Conservation (phyloP, 1,284 basidiomycete species). For the Tilletia caries region DNA sequence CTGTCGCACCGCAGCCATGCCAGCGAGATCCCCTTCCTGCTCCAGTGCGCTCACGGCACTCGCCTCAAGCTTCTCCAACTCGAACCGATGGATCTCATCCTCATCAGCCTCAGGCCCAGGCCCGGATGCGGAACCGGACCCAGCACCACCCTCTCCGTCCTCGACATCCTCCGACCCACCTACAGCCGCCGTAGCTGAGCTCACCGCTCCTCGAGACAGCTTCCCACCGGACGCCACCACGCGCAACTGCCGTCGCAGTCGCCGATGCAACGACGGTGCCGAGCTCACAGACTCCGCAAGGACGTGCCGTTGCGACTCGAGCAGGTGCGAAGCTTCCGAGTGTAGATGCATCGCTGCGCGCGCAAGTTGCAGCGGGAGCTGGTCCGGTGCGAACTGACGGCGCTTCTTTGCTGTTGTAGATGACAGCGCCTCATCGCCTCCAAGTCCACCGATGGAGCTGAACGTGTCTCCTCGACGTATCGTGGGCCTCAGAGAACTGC, state of each 20-base stretch:
- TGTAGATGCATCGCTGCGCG: conserved; percentile 11
- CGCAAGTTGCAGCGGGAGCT: conserved; percentile 5
- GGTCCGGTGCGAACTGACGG: neutral
- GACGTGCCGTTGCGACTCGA: conserved; percentile 4
- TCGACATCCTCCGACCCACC: neutral
- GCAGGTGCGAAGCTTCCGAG: conserved; percentile 4
- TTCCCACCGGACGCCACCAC: conserved; percentile 7
- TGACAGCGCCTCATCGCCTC: neutral
- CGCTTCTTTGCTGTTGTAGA: neutral
- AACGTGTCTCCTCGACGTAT: too few species aligned
- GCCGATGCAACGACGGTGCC: neutral
- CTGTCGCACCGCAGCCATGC: conserved; percentile 3
- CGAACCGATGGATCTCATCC: neutral
- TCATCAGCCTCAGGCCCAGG: neutral
- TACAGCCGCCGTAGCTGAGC: neutral
- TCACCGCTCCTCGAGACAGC: conserved; percentile 1
- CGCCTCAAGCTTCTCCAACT: neutral
- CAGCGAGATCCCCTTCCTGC: neutral
- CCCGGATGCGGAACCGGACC: neutral
- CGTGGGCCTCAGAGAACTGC: too few species aligned
- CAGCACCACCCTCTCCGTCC: neutral
- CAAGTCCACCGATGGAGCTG: neutral
- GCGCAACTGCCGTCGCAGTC: neutral
- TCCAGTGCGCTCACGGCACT: neutral
- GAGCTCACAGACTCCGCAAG: neutral